Percentiles rank a stretch among this genome's conserved stretches.
Conservation (phyloP, 441 rosid genomes). For the Melastoma candidum region DNA sequence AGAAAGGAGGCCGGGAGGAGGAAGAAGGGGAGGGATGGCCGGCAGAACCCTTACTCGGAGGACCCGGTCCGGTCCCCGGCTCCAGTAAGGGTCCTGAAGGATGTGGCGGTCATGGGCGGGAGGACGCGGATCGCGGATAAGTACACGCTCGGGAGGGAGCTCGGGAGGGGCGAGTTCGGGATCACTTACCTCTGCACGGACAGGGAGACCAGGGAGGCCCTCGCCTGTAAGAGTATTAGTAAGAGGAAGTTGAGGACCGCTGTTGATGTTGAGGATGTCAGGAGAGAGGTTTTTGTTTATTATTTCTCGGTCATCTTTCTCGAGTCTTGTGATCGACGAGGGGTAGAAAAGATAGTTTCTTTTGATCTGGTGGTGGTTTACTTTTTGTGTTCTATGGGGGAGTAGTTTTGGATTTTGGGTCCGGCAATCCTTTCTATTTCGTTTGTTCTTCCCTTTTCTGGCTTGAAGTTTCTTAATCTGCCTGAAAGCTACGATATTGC, state of each 20-base stretch:
- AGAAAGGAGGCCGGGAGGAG: slow-evolving; percentile 19
- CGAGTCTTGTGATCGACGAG: no score
- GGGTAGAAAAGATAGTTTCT: background rate
- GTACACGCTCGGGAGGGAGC: slow-evolving; percentile 74
- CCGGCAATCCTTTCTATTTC: no score
- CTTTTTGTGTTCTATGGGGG: no score
- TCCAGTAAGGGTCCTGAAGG: slow-evolving; percentile 63
- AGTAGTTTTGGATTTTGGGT: no score
- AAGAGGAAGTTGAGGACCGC: slow-evolving; percentile 85
- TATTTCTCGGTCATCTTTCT: background rate
- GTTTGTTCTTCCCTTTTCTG: no score
- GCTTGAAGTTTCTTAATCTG: no score
- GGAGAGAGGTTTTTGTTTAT: slow-evolving; percentile 42
- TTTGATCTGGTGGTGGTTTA: background rate
- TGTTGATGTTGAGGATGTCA: slow-evolving; percentile 73
- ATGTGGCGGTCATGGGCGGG: slow-evolving; percentile 47
- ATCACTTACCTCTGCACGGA: slow-evolving; percentile 90
- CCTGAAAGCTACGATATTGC: no score
- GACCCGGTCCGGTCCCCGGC: slow-evolving; percentile 36
- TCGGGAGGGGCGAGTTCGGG: slow-evolving; percentile 95
- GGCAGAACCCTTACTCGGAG: slow-evolving; percentile 47
- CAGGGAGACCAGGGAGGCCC: slow-evolving; percentile 53
- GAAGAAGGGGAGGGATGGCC: slow-evolving; percentile 33
- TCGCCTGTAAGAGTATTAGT: slow-evolving; percentile 92
- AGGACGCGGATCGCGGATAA: slow-evolving; percentile 71